phyloP scores from a whole-genome alignment of 805 yeast genomes.

The Metschnikowia dekortorum region DNA sequence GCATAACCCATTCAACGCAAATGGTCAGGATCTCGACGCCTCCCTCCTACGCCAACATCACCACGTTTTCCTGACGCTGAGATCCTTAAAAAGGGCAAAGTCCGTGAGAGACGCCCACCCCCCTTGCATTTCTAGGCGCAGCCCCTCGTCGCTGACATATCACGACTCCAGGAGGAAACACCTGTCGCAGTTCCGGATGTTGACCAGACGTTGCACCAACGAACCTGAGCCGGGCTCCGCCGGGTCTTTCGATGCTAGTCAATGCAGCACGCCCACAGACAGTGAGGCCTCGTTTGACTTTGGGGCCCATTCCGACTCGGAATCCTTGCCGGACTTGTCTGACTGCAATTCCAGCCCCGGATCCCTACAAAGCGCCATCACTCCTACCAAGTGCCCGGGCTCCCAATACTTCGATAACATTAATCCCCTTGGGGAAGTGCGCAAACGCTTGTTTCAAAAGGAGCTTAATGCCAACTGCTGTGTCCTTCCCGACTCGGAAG shows the following conservation, averaged over 20 bases:
- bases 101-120: constrained; percentile 12
- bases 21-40: not conserved
- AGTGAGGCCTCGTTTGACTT: not conserved
- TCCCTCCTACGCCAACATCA: constrained; percentile 1
- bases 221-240: not conserved
- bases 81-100: constrained; percentile 11
- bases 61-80: not conserved
- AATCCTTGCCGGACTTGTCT: constrained; percentile 35
- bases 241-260: not conserved
- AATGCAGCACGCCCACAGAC: not conserved
- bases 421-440: not conserved
- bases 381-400: constrained; percentile 12
- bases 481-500: not conserved
- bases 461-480: not conserved
- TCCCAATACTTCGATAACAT: constrained; percentile 2
- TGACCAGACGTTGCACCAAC: not conserved
- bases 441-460: constrained; percentile 1
- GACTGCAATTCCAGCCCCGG: constrained; percentile 22
- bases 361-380: constrained; percentile 10
- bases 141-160: not conserved
- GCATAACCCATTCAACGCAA: constrained; percentile 1
- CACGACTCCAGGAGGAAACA: not conserved
- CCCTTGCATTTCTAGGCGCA: constrained; percentile 3
- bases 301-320: constrained; percentile 24
- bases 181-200: not conserved